Base-by-base conservation (phyloP, 1,139 yeast genomes). In the Taphrina populina region DNA sequence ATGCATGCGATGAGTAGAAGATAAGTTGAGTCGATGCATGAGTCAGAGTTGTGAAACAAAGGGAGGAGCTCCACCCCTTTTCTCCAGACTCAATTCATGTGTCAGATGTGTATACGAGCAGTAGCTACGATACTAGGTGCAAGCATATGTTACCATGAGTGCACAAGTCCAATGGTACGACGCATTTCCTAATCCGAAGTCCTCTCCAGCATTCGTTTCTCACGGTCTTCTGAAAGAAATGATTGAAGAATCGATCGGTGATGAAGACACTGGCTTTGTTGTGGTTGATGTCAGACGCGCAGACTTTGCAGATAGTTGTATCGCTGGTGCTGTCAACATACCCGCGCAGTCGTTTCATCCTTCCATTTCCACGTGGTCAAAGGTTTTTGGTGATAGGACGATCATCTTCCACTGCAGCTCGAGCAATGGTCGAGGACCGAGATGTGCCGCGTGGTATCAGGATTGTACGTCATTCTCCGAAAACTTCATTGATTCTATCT, bases 401-500 rank as follows among this genome's bases (percentile, higher is more conserved):
- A 40, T 49, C 24, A 49, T 49, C 32, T 49, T 49, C 23, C 34
- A 49, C 36, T 49, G 46, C 32, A 17, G 32, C 15, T 32, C 39
- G 10, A 32, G 39, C 26, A 21, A 21, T 11, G 54, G 54, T 21
- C 21, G 46, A 13, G 54, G 46, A 17, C 44, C 46, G 19, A 37
- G 54, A 11, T 49, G 54, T 17, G 54, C 54, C 4, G 29, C 46
- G 32, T 49, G 54, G 54, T 49, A 49, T 23, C 46, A 49, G 15
- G 54, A 49, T 21, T 39, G 36, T 43, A 19, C 29, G 47, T 5
- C 43, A n/a, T n/a, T 20, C 8, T 13, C 20, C n/a, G 27, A 5
- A 2, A 11, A 10, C 29, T 7, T 4, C 3, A 13, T 8, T 7
- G 21, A 2, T 13, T 27, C 15, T 17, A 19, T 13, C 19, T 29